Percentiles rank a stretch among this genome's conserved stretches.
These are phyloP conservation scores for Salix suchowensis DNA, from an alignment of 345 rosid genomes.

Conservation along the genomic window DNA sequence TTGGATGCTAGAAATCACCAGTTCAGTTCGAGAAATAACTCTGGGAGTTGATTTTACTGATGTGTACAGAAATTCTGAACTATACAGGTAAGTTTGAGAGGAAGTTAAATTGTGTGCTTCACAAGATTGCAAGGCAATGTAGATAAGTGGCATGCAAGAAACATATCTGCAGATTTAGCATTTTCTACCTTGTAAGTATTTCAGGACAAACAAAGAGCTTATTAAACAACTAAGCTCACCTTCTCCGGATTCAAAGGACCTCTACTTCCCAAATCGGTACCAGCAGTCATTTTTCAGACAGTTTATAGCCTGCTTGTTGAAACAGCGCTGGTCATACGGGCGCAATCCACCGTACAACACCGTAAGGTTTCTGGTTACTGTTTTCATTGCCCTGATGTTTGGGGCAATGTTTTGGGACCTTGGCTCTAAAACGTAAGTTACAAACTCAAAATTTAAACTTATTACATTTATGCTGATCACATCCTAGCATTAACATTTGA, in stretches of 20 bases:
- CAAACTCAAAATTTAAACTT: no score
- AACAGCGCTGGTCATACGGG: constrained; percentile 20
- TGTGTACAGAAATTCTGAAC: constrained; percentile 55
- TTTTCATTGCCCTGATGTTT: constrained; percentile 14
- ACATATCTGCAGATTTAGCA: background rate
- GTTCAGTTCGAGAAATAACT: constrained; percentile 50
- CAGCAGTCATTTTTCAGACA: constrained; percentile 12
- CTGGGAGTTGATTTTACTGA: constrained; percentile 58
- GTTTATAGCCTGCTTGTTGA: constrained; percentile 14
- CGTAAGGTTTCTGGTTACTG: constrained; percentile 14
- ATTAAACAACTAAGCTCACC: constrained; percentile 15
- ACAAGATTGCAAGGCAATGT: no score
- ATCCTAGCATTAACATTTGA: background rate
- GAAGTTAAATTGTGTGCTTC: background rate
- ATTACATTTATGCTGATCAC: no score
- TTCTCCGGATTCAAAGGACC: constrained; percentile 17
- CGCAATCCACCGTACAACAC: constrained; percentile 17
- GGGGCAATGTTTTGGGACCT: constrained; percentile 20
- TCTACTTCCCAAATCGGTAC: constrained; percentile 13
- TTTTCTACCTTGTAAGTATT: background rate
- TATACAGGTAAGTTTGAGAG: constrained; percentile 34
- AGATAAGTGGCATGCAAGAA: no score
- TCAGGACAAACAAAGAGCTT: constrained; percentile 42
- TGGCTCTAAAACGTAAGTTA: constrained; percentile 14
- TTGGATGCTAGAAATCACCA: constrained; percentile 78